Percentiles rank a stretch among this genome's conserved stretches.
These are phyloP conservation scores for Calvatia gigantea DNA, from an alignment of 768 basidiomycete genomes.

Conservation along the genomic window DNA sequence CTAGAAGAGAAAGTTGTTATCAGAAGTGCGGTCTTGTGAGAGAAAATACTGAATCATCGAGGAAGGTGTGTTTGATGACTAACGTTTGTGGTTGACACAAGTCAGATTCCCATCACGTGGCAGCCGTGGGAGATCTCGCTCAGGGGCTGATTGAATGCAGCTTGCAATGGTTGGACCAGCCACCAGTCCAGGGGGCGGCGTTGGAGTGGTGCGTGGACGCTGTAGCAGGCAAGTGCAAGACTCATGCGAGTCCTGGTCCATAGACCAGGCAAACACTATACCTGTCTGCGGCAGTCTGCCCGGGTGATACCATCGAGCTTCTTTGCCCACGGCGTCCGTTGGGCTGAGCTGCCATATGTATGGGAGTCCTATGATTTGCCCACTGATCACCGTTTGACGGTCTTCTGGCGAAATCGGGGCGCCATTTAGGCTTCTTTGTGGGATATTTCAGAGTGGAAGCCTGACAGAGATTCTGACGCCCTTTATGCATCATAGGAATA, in stretches of 20 bases:
- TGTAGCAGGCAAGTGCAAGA: too few species aligned
- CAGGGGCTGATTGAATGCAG: too few species aligned
- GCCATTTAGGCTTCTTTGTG: not conserved
- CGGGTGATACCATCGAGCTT: not conserved
- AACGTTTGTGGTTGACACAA: not conserved
- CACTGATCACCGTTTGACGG: not conserved
- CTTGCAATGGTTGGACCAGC: not conserved
- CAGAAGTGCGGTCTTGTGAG: not conserved
- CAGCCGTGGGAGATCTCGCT: too few species aligned
- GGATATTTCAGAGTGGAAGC: not conserved
- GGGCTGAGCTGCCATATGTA: not conserved
- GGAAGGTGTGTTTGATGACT: constrained; percentile 6
- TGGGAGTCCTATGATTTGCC: not conserved
- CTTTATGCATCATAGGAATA: not conserved
- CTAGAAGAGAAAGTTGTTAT: constrained; percentile 2
- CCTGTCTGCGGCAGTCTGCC: too few species aligned
- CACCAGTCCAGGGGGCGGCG: too few species aligned
- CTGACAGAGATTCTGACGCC: constrained; percentile 5
- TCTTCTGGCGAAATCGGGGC: constrained; percentile 4
- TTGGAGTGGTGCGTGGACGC: too few species aligned
- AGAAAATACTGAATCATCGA: constrained; percentile 10
- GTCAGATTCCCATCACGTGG: constrained; percentile 11
- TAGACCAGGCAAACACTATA: too few species aligned
- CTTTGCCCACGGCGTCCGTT: not conserved
- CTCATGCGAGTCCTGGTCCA: too few species aligned